Conservation (phyloP, 1,139 yeast species). For the Candida sojae region DNA sequence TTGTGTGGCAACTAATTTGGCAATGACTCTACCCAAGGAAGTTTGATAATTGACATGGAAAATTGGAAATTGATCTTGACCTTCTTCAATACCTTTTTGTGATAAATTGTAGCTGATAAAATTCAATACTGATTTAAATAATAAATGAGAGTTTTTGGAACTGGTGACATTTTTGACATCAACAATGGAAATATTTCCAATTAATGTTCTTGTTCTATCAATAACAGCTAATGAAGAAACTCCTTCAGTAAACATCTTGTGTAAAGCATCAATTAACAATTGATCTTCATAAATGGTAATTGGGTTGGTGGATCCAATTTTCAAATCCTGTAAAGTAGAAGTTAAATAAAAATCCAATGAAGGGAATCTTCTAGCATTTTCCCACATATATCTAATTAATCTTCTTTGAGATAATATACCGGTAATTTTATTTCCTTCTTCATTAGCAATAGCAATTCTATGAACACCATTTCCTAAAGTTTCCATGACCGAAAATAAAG, state of each 20-base stretch:
- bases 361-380: conserved; percentile 83
- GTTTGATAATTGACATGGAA: conserved; percentile 85
- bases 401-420: conserved; percentile 92
- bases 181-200: conserved; percentile 92
- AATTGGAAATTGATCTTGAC: conserved; percentile 94
- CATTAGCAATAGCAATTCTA: conserved; percentile 78
- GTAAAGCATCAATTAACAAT: conserved; percentile 79
- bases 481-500: conserved; percentile 74
- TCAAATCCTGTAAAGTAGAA: conserved; percentile 63
- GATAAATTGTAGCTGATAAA: conserved; percentile 84
- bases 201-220: conserved; percentile 68
- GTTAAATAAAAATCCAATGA: conserved; percentile 73
- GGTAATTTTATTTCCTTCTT: conserved; percentile 43
- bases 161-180: conserved; percentile 88
- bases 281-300: conserved; percentile 85
- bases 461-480: conserved; percentile 91
- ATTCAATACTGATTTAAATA: conserved; percentile 81
- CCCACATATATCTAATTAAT: conserved; percentile 82
- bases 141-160: conserved; percentile 78
- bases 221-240: conserved; percentile 94
- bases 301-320: conserved; percentile 71
- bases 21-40: conserved; percentile 84
- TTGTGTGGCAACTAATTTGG: conserved; percentile 92
- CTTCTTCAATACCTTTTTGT: conserved; percentile 88
- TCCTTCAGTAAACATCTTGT: conserved; percentile 80